Evolutionary conservation across 1,139 yeast genomes (phyloP), one percentile per base, ranked within the genome.

Genomic region (Kurtzmaniella natalensis): DNA sequence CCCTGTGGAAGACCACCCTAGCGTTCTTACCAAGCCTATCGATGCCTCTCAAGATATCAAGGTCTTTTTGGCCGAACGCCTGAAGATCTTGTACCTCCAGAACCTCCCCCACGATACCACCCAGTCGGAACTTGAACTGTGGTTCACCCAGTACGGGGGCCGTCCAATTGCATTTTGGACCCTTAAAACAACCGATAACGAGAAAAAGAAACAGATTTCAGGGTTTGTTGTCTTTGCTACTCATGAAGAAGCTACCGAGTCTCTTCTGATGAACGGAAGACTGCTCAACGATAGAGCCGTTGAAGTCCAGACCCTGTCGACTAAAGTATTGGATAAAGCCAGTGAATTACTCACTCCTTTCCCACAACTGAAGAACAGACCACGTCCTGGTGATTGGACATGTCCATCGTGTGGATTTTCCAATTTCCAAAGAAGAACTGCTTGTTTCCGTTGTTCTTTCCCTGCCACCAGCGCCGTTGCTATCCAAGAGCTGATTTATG

Each of bases 321-420:
- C 81, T 2, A 62, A 72, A 28, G 85, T 89, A 1, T 64, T 89
- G 36, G 95, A 86, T 45, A 73, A 78, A 40, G 96, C 96, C 1
- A 81, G 78, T 44, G 94, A 83, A 27, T 73, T 88, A 33, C 64
- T 89, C 38, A 72, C 86, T 0, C 86, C 94, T 7, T 88, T 89
- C 57, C 95, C 96, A 10, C 81, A 88, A 18, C 80, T 86, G 32
- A 88, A 88, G 50, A 88, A 88, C 55, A 73, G 94, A 47, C 95
- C 96, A 17, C 72, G 97, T 51, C 96, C 96, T 0, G 97, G 97
- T 17, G 97, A 89, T 53, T 89, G 97, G 97, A 85, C 86, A 6
- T 89, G 97, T 59, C 95, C 96, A 13, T 81, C 92, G 5, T 89
- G 97, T 65, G 96, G 96, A 1, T 89, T 89, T 53, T 84, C 95